These are phyloP conservation scores for Yarrowia deformans DNA, from an alignment of 805 yeast genomes.

Conservation along the genomic window DNA sequence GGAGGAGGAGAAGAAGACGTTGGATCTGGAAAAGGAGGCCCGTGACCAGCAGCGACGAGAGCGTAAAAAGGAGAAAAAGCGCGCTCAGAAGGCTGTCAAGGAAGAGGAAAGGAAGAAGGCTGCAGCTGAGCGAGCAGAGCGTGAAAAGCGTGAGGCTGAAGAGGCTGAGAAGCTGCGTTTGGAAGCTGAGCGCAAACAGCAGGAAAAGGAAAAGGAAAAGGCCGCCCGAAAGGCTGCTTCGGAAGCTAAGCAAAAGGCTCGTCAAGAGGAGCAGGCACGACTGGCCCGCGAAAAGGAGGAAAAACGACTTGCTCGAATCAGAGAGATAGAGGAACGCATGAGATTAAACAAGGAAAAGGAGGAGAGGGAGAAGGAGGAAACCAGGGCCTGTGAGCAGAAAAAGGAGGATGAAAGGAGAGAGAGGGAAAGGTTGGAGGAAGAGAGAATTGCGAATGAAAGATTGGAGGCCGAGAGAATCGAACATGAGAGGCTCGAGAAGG, in stretches of 20 bases:
- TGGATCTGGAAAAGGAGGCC: slow-evolving; percentile 48
- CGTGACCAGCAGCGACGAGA: slow-evolving; percentile 53
- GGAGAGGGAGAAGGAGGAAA: slow-evolving; percentile 14
- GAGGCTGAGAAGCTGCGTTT: slow-evolving; percentile 1
- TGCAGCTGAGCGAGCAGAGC: slow-evolving; percentile 50
- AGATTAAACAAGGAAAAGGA: slow-evolving; percentile 5
- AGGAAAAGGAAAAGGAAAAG: slow-evolving; percentile 24
- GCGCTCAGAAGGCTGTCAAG: slow-evolving; percentile 51
- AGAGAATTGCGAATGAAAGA: slow-evolving; percentile 5
- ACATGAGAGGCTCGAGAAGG: not conserved
- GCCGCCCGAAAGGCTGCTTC: slow-evolving; percentile 24
- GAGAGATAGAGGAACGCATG: slow-evolving; percentile 42
- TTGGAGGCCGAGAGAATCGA: not conserved
- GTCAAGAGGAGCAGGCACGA: slow-evolving; percentile 46
- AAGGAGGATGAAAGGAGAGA: slow-evolving; percentile 8
- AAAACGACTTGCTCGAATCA: slow-evolving; percentile 41
- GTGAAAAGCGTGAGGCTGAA: slow-evolving; percentile 42
- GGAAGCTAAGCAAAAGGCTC: slow-evolving; percentile 41
- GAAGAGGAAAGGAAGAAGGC: slow-evolving; percentile 52
- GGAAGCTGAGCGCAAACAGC: slow-evolving; percentile 26
- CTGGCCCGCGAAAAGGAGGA: slow-evolving; percentile 47
- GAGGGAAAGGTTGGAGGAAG: slow-evolving; percentile 14
- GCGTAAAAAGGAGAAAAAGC: slow-evolving; percentile 54
- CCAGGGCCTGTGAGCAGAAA: not conserved
- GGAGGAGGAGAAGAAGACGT: slow-evolving; percentile 48